These are phyloP conservation scores for Hypoxylon cercidicola DNA, from an alignment of 495 filamentous ascomycete genomes.

Conservation along the genomic window DNA sequence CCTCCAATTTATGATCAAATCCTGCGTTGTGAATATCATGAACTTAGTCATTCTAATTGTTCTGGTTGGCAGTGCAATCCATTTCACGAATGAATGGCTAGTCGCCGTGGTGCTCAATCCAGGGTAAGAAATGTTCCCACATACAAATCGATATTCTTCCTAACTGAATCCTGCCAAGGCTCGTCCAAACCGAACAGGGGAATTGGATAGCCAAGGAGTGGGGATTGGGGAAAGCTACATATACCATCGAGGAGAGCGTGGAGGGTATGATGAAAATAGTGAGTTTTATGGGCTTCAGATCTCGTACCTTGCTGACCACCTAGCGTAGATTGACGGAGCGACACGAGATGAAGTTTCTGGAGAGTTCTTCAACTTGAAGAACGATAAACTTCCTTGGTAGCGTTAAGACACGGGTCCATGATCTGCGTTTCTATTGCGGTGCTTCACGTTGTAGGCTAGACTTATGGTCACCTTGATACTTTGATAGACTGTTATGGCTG, in stretches of 20 bases:
- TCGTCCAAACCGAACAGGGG: conserved; percentile 11
- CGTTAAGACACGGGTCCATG: background rate
- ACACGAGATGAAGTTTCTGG: conserved; percentile 13
- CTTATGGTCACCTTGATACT: background rate
- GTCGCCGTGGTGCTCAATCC: conserved; percentile 2
- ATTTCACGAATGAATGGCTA: conserved; percentile 5
- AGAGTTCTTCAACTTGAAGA: conserved; percentile 11
- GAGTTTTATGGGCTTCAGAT: background rate
- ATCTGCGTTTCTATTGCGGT: background rate
- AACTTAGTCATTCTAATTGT: background rate
- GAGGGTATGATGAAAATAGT: conserved; percentile 13
- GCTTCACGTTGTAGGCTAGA: background rate
- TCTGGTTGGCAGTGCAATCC: conserved; percentile 4
- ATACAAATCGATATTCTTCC: background rate
- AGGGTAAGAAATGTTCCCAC: conserved; percentile 6
- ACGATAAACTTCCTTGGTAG: conserved; percentile 11
- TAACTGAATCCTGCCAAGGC: conserved; percentile 7
- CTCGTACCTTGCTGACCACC: conserved; percentile 1
- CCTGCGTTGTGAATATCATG: background rate
- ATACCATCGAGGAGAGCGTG: conserved; percentile 18
- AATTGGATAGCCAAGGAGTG: conserved; percentile 20
- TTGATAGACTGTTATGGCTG: background rate
- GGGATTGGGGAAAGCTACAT: conserved; percentile 18
- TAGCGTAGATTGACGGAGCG: conserved; percentile 9
- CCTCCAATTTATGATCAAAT: background rate